Evolutionary conservation across 164 flowering plant species (phyloP), one percentile per base, ranked within the genome.

Genomic region (Vitis rotundifolia): DNA sequence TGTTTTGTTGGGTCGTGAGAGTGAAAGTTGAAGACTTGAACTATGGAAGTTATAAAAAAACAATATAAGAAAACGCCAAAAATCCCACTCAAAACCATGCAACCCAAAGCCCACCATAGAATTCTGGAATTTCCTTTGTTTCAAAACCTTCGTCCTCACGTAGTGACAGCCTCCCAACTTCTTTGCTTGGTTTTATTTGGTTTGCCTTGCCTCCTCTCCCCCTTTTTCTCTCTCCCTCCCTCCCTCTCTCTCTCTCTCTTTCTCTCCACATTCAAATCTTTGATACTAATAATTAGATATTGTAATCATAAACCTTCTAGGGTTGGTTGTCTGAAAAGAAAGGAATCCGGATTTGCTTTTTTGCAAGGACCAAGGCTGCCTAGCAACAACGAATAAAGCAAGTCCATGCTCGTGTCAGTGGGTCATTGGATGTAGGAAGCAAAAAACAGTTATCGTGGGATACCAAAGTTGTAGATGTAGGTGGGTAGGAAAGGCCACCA

Each of bases 71-170:
- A 76, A 63, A 76, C 61, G 75, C 75, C 78, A 76, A 76, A 67
- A 76, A 55, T 59, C 64, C 58, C 78, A 67, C 78, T 71, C 64
- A 71, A 67, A 75, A 49, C 55, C 73, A 76, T 68, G 72, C 71
- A 76, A 68, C 58, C 70, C 26, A 44, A 64, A 59, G 66, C 57
- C 48, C 31, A 70, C 64, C 63, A 66, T 37, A 37, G 44, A 37
- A 37, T 37, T 37, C 18, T 57, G 28, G 26, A 57, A 57, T 2
- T 13, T 13, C 59, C 56, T 6, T 53, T 13, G n/a, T 14, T 4
- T 13, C 56, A 53, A 13, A 53, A 53, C 56, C 56, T n/a, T 53
- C 56, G 15, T 53, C 56, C n/a, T 51, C 54, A 55, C 9, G 16
- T 55, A 5, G 19, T 9, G 59, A 57, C 8, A 57, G 26, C 19